A percentile compares a stretch with the other conserved stretches of the same genome.
phyloP scores from a whole-genome alignment of 164 flowering plant genomes.

The Houttuynia cordata region DNA sequence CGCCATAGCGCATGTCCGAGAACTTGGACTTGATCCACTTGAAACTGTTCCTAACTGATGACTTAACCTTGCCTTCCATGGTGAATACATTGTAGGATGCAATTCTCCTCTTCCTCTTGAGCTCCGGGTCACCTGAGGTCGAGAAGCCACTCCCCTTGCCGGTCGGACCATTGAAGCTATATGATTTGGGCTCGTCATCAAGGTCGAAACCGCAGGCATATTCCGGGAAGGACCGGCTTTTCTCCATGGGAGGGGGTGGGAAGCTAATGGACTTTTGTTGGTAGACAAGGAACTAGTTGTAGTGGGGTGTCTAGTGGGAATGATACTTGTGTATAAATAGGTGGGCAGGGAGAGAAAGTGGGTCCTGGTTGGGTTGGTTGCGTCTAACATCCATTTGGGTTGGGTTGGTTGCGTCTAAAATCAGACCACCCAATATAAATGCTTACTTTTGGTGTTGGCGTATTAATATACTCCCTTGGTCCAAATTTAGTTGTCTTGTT shows the following conservation, averaged over 20 bases:
- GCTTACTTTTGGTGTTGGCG: too few species aligned
- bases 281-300: not conserved
- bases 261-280: not conserved
- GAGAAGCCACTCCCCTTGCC: conserved; percentile 27
- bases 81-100: conserved; percentile 50
- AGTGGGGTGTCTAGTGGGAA: not conserved
- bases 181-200: conserved; percentile 28
- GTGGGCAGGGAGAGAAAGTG: not conserved
- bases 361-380: not conserved
- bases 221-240: conserved; percentile 47
- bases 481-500: too few species aligned
- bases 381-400: too few species aligned
- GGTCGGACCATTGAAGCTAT: conserved; percentile 60
- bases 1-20: conserved; percentile 32
- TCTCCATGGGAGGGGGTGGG: conserved; percentile 31
- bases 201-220: conserved; percentile 34
- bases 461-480: too few species aligned
- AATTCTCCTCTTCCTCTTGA: conserved; percentile 68
- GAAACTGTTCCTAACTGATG: conserved; percentile 52
- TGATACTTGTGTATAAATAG: not conserved
- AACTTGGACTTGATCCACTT: conserved; percentile 81
- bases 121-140: conserved; percentile 40
- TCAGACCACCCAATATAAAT: too few species aligned
- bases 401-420: too few species aligned
- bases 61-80: conserved; percentile 53